Conservation (phyloP, 169 alveolate species). For the Cryptosporidium andersoni region DNA sequence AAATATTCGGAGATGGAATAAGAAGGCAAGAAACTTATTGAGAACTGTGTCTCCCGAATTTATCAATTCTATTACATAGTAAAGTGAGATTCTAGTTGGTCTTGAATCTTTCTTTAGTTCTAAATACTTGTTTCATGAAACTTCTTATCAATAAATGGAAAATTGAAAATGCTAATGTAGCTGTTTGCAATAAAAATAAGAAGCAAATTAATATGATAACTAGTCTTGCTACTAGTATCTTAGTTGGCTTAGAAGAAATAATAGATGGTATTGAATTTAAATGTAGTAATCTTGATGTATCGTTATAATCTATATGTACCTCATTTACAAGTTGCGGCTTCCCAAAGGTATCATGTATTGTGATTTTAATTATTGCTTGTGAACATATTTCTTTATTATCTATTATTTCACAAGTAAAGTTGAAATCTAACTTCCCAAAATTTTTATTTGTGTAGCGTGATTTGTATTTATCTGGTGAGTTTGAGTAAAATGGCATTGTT, state of each 20-base stretch:
- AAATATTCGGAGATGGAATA: constrained; percentile 58
- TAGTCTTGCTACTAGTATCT: constrained; percentile 2
- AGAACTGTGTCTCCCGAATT: constrained; percentile 53
- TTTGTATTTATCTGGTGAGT: constrained; percentile 15
- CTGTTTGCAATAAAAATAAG: background rate
- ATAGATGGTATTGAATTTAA: constrained; percentile 16
- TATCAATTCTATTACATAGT: background rate
- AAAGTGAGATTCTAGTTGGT: too few relatives aligned
- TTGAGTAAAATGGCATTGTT: constrained; percentile 42
- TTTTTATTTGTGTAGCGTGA: constrained; percentile 44
- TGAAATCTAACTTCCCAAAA: constrained; percentile 73
- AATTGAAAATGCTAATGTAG: too few relatives aligned
- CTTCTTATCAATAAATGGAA: too few relatives aligned
- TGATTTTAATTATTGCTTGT: background rate
- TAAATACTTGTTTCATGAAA: background rate
- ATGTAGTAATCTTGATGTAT: constrained; percentile 1
- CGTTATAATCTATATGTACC: constrained; percentile 2
- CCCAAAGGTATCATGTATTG: constrained; percentile 41
- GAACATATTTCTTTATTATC: background rate
- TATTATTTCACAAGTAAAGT: constrained; percentile 1
- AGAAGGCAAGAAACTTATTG: constrained; percentile 56
- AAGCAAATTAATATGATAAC: constrained; percentile 4
- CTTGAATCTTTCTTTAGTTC: background rate
- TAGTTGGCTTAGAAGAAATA: constrained; percentile 7
- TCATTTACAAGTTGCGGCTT: background rate